phyloP scores from a whole-genome alignment of 345 rosid species.

The Excoecaria agallocha region DNA sequence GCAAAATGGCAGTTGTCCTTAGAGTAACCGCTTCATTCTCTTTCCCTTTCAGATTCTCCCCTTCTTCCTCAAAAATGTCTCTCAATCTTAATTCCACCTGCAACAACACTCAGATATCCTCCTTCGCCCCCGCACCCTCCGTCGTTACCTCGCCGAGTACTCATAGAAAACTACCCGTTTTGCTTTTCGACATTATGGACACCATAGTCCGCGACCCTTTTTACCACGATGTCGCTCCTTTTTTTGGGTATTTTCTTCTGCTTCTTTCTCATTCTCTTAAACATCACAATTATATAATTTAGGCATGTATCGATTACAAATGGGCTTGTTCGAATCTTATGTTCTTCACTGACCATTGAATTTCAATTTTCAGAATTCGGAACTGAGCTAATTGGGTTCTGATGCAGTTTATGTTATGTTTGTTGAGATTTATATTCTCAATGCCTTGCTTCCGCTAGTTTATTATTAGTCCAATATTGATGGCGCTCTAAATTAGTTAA shows the following conservation, averaged over 20 bases:
- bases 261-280: not conserved
- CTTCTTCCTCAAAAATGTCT: not conserved
- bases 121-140: not conserved
- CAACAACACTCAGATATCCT: not conserved
- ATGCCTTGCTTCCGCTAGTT: not conserved
- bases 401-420: not conserved
- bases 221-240: constrained; percentile 75
- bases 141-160: not conserved
- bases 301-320: not conserved
- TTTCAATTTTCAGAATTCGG: not conserved
- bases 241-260: constrained; percentile 52
- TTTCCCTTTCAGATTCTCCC: not conserved
- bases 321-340: too few relatives aligned
- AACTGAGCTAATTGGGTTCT: not conserved
- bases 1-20: not conserved
- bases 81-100: not conserved
- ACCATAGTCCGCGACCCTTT: constrained; percentile 95
- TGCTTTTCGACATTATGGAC: constrained; percentile 96
- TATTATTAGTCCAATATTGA: too few relatives aligned
- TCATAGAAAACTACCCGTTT: constrained; percentile 65
- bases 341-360: not conserved
- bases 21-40: not conserved
- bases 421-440: too few relatives aligned
- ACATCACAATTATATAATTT: not conserved
- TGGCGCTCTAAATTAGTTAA: too few relatives aligned